phyloP scores from a whole-genome alignment of 768 basidiomycete genomes.

The Russula vinacea region DNA sequence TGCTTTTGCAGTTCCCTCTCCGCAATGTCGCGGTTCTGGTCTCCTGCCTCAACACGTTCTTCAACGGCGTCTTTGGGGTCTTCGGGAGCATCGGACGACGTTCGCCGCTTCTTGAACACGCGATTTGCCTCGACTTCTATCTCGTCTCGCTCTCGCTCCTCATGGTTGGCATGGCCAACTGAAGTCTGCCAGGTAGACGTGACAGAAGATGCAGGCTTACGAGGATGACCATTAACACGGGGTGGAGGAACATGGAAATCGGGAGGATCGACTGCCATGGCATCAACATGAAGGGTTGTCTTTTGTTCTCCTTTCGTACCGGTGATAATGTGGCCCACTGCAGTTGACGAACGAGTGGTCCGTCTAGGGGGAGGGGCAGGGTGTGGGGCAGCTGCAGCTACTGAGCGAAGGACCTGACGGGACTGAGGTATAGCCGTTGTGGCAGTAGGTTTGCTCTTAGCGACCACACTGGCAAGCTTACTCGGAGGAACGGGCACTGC shows the following conservation, averaged over 20 bases:
- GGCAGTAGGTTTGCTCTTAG: conserved; percentile 50
- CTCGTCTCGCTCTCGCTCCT: conserved; percentile 39
- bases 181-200: conserved; percentile 10
- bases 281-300: conserved; percentile 45
- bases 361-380: conserved; percentile 25
- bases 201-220: conserved; percentile 15
- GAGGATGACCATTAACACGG: conserved; percentile 31
- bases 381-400: conserved; percentile 33
- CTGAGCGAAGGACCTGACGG: conserved; percentile 57
- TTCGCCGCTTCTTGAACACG: conserved; percentile 70
- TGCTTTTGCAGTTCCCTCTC: conserved; percentile 37
- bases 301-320: conserved; percentile 34
- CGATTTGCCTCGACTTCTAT: conserved; percentile 54
- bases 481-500: conserved; percentile 36
- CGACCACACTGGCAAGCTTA: conserved; percentile 60
- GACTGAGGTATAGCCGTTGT: conserved; percentile 36
- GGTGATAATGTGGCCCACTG: conserved; percentile 36
- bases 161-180: conserved; percentile 3
- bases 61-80: conserved; percentile 39
- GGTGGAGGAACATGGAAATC: conserved; percentile 33
- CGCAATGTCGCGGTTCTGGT: conserved; percentile 38
- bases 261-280: conserved; percentile 43
- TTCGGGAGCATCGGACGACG: conserved; percentile 60
- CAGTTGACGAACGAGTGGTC: conserved; percentile 33
- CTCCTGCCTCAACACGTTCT: conserved; percentile 44